A percentile compares a stretch with the other conserved stretches of the same genome.
Evolutionary conservation across 441 rosid species (phyloP).

Genomic region (Gossypium davidsonii): DNA sequence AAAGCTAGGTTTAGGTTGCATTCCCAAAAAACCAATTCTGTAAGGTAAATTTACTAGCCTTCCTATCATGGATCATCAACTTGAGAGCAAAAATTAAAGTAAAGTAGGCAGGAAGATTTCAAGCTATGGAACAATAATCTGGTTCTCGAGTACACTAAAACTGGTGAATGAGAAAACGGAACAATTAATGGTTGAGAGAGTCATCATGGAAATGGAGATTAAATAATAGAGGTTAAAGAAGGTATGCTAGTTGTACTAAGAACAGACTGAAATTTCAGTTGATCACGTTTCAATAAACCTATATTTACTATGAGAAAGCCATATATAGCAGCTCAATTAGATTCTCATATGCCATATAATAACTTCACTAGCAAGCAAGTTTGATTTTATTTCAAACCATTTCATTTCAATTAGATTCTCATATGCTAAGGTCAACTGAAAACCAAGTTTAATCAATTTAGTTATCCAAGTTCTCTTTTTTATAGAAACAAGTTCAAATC

Average conservation of each 20-base stretch:
- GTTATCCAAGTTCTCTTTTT: background rate
- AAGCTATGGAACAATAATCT: background rate
- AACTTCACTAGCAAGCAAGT: background rate
- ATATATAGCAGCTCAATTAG: background rate
- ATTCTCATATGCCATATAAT: background rate
- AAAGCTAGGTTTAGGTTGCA: background rate
- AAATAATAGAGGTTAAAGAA: background rate
- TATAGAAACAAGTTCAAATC: background rate
- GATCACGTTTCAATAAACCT: background rate
- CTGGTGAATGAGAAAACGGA: background rate
- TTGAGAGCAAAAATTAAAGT: background rate
- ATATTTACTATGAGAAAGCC: background rate
- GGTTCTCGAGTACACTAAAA: background rate
- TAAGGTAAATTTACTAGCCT: background rate
- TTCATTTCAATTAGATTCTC: background rate
- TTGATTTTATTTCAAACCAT: background rate
- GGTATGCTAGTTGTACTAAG: background rate
- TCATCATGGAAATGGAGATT: slow-evolving; percentile 5
- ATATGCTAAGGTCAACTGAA: background rate
- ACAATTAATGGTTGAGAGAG: background rate
- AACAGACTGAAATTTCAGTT: background rate
- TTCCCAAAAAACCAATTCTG: background rate
- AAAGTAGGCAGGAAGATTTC: background rate
- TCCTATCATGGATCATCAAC: background rate
- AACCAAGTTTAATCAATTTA: background rate